Conservation (phyloP, 2,329 filamentous ascomycete genomes). For the Colletotrichum plurivorum region DNA sequence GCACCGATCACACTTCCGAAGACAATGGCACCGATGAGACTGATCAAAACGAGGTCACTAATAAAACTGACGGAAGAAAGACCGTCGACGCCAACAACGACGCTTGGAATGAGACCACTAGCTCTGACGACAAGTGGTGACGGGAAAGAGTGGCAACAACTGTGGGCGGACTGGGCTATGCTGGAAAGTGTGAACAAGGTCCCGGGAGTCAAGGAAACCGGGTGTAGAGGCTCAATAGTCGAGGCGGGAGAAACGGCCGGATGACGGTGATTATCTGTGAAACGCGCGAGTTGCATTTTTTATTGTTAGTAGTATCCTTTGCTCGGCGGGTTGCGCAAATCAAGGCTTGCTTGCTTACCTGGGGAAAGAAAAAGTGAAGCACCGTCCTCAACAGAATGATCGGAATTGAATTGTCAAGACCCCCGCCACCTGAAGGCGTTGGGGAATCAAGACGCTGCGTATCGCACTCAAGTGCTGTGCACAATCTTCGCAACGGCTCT, state of each 20-base stretch:
- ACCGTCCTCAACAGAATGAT: constrained; percentile 89
- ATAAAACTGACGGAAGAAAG: neutral
- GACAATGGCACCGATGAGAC: neutral
- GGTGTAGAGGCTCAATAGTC: neutral
- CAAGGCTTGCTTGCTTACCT: constrained; percentile 27
- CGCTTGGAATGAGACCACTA: neutral
- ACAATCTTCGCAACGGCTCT: constrained; percentile 95
- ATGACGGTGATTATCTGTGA: neutral
- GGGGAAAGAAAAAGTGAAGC: constrained; percentile 56
- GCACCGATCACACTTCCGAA: neutral
- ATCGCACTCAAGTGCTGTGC: constrained; percentile 94
- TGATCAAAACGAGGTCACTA: neutral
- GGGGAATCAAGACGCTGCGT: constrained; percentile 79
- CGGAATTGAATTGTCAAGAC: constrained; percentile 86
- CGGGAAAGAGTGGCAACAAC: neutral
- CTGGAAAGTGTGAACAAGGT: no score
- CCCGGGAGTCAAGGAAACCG: no score
- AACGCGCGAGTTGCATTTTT: neutral
- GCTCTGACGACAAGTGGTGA: neutral
- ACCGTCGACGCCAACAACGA: neutral
- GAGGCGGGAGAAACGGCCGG: neutral
- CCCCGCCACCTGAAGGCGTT: constrained; percentile 44
- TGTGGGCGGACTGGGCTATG: no score
- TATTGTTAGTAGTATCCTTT: constrained; percentile 41
- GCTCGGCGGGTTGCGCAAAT: neutral